Evolutionary conservation across 257 asterid species (phyloP), one percentile per base, ranked within the genome.

Genomic region (Fraxinus quadrangulata): DNA sequence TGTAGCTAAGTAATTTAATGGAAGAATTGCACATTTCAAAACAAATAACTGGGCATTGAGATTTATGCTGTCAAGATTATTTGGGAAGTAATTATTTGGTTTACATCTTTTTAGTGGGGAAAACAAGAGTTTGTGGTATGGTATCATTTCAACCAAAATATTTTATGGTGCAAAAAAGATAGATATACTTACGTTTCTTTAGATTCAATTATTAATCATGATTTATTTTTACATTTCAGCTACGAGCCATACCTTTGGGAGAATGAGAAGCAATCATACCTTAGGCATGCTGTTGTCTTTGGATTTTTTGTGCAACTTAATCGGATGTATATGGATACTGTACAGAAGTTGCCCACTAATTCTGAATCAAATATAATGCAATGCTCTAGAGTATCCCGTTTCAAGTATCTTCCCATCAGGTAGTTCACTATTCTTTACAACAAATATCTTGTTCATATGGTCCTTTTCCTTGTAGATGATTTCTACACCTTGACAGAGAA

Each of bases 391-490:
- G 98, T 96, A 49, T 95, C 98, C 77, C 98, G 98, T 79, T 96
- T 93, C 87, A 96, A 92, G 81, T 96, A 96, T 86, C 97, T 96
- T 79, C 98, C 99, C 76, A 93, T 96, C 91, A 96, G 98, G 99
- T 95, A 78, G 75, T 37, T 74, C 75, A 54, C 26, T 79, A 67
- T 80, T 81, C 81, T 78, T 78, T 26, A 12, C 49, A 72, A 31
- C 69, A 76, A 54, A 56, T 65, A 5, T 54, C 79, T 77, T 12
- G 19, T 65, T 61, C 63, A 28, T 51, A 13, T 71, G 59, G 19
- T 19, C 31, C 70, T 49, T 74, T 40, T 72, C 26, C 65, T 69
- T 73, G 61, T 77, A 36, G 28, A 54, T 23, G 68, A 61, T 24
- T 24, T 63, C 34, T 63, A 26, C 69, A 24, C 36, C 69, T 63